Base-by-base conservation (phyloP, 306 rosid species). In the Ormosia semicastrata region DNA sequence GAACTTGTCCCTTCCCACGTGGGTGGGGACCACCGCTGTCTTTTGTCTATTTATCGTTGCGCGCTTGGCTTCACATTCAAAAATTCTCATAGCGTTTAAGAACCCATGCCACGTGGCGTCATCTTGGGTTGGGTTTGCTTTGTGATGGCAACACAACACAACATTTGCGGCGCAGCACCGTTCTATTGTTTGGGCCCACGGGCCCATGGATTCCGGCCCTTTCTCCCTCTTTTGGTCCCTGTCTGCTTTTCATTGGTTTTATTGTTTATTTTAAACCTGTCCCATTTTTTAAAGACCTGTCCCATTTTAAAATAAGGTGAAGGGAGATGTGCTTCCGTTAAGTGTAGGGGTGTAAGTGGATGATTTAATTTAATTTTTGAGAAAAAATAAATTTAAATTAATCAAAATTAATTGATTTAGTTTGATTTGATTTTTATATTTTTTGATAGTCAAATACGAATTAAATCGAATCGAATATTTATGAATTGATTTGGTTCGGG, bases 41-140 rank as follows among this genome's bases (percentile, higher is more conserved):
- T 79, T 71, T 37, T 76, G 69, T 75, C 44, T 30, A 11, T 81
- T 78, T 68, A 78, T 67, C 82, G 82, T 91, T 91, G 91, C 92
- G 97, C 98, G 98, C 97, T 93, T 86, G 92, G 83, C 88, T 76
- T 80, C 86, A 32, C 85, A 87, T 95, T 91, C 95, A 92, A 95
- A 94, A 81, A 72, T 75, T 77, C 10, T 43, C 14, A 0, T 29
- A 40, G 9, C 46, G 13, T 53, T 56, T 3, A 8, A 24, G 30
- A 47, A 3, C 1, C 13, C 10, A 3, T 3, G 53, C 83, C 90
- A 87, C 90, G 89, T 84, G 93, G 73, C 81, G 8, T 0, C 6
- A 47, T 62, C 32, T 0, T 13, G 58, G 57, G 14, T 3, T 11
- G 39, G 63, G 43, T 43, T 43, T 33, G 24, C 11, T 6, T 5